A percentile compares a stretch with the other conserved stretches of the same genome.
phyloP scores from a whole-genome alignment of 331 rosid genomes.

The Saraca asoca region DNA sequence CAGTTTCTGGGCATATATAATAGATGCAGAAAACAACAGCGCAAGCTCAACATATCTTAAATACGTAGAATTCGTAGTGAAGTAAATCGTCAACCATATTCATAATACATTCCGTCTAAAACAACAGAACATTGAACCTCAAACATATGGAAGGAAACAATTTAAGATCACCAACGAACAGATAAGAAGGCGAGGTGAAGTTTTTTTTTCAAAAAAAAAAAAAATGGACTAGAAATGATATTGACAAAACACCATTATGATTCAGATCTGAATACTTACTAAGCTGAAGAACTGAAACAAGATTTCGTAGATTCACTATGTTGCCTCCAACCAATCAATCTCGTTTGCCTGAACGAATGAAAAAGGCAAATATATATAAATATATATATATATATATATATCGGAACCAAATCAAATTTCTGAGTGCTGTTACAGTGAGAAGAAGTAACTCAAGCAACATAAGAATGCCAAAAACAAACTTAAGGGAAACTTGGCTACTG shows the following conservation, averaged over 20 bases:
- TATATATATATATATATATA: conserved; percentile 32
- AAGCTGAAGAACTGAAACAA: conserved; percentile 46
- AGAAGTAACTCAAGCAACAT: conserved; percentile 37
- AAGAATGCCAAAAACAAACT: conserved; percentile 1
- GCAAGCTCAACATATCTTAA: conserved; percentile 19
- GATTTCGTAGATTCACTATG: conserved; percentile 41
- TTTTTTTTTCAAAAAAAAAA: too few relatives aligned
- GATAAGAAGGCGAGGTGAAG: neutral
- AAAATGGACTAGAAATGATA: conserved; percentile 2
- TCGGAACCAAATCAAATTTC: conserved; percentile 22
- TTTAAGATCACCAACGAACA: neutral
- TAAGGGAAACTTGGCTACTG: neutral
- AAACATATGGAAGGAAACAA: neutral
- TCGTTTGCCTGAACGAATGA: conserved; percentile 39
- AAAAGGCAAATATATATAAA: too few relatives aligned
- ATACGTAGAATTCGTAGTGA: conserved; percentile 11
- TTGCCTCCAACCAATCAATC: conserved; percentile 46
- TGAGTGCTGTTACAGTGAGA: conserved; percentile 28
- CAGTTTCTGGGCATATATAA: conserved; percentile 26
- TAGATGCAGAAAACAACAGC: conserved; percentile 20
- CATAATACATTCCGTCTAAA: neutral
- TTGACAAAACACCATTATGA: conserved; percentile 34
- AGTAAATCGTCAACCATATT: conserved; percentile 28
- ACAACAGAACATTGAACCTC: neutral
- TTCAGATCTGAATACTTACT: conserved; percentile 81